These are phyloP conservation scores for Paramecium biaurelia DNA, from an alignment of 73 alveolate species.

Conservation along the genomic window DNA sequence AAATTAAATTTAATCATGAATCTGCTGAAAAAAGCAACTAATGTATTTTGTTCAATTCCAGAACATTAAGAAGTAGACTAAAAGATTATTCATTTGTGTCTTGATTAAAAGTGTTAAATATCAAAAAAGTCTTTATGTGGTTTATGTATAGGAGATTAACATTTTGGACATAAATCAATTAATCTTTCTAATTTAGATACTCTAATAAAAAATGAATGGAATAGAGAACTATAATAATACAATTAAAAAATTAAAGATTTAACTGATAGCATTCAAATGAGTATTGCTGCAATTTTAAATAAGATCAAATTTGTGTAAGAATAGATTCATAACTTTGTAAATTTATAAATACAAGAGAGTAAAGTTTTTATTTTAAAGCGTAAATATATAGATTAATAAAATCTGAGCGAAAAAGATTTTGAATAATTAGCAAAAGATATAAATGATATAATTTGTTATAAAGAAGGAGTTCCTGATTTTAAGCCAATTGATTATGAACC, in stretches of 20 bases:
- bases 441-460: background rate
- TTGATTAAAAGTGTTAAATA: background rate
- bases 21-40: background rate
- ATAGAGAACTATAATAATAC: background rate
- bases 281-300: background rate
- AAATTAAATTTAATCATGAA: background rate
- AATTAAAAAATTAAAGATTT: background rate
- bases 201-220: background rate
- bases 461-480: background rate
- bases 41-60: background rate
- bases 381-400: background rate
- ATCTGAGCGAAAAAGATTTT: background rate
- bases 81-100: background rate
- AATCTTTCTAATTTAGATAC: background rate
- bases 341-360: background rate
- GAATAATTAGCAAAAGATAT: background rate
- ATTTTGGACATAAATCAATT: background rate
- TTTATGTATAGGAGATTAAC: background rate
- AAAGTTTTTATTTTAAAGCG: background rate
- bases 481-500: background rate
- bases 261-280: background rate
- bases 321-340: background rate
- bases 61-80: background rate
- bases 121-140: background rate
- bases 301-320: background rate